Base-by-base conservation (phyloP, 2,329 filamentous ascomycete genomes). In the Paecilomyces sp. region DNA sequence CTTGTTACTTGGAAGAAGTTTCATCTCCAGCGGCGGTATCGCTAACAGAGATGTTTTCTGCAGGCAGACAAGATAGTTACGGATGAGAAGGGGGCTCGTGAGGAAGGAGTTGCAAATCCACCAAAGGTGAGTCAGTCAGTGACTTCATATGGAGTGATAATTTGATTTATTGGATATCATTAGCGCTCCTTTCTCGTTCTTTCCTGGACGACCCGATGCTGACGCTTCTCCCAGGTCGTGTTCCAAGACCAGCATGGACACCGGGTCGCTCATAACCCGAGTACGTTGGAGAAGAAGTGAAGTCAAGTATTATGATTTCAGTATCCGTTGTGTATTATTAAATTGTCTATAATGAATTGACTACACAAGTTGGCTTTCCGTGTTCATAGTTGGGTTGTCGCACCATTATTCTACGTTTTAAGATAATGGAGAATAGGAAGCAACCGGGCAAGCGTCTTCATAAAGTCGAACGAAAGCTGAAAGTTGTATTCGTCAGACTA, bases 211-310 rank as follows among this genome's bases (percentile, higher is more conserved):
- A 12, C 31, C 1, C 8, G 24, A 25, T 34, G 30, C 30, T 33
- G 34, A 24, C 6, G 50, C 15, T n/a, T 24, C 6, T 18, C 12
- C 25, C 6, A 69, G 67, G 64, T 68, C 24, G 65, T 71, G 52
- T 69, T 65, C 41, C 61, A 54, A 7, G 66, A 70, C 41, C 69
- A 71, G 55, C 66, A 71, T 53, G 66, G 67, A n/a, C 66, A 70
- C 33, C 60, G 58, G 25, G 67, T 70, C 13, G 65, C 65, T 25
- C 68, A 69, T 54, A 65, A 66, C 57, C 70, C 68, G 2, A 62
- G 52, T 18, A 66, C 64, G 13, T 41, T 68, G 41, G 62, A 62
- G 56, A 70, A 67, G 60, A 59, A 56, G 24, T 25, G 31, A 34
- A 9, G 9, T 28, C 1, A 22, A 22, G 22, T 15, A 41, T 47